Base-by-base conservation (phyloP, 1,284 basidiomycete species). In the Volvariella surrecta region DNA sequence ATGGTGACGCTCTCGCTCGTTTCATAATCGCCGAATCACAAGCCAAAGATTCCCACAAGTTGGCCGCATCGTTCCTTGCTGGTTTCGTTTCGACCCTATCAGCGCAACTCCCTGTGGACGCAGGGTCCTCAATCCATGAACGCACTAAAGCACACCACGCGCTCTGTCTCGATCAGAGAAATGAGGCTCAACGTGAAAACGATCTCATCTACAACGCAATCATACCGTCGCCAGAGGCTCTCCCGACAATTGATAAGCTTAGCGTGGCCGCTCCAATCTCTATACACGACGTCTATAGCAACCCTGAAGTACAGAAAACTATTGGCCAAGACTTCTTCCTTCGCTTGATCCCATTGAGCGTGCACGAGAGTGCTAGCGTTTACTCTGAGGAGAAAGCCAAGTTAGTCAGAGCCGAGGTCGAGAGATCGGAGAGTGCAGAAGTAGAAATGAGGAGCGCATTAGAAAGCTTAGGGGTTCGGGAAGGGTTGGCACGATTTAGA, bases 301-400 rank as follows among this genome's bases (percentile, higher is more conserved):
- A 87, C 19, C 79, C 89, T 0, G 94, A 98, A 11, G 93, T 98
- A 13, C 91, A 97, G 62, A 91, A 90, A 63, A 80, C 94, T 37
- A 95, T 99, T 50, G 95, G 96, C 0, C 79, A 82, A 3, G 95
- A 98, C 61, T 74, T 98, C 47, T 98, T 99, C 62, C 62, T 81
- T 48, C 77, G 82, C 32, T 77, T 99, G 1, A 79, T 99, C 17
- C 95, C 96, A 4, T 70, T 99, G 24, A 89, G 89, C 49, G 93
- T 99, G 3, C 94, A 98, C 61, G 93, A 98, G 65, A 89, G 87
- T 51, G 94, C 96, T 4, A 90, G 85, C 45, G 82, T 99, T 13
- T 99, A 99, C 63, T 95, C 91, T 1, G 95, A 99, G 61, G 96
- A 99, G 67, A 98, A 99, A 66, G 96, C 95, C 11, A 98, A 99